These are phyloP conservation scores for Poteriospumella lacustris DNA, from an alignment of 108 stramenopile genomes.

Conservation along the genomic window DNA sequence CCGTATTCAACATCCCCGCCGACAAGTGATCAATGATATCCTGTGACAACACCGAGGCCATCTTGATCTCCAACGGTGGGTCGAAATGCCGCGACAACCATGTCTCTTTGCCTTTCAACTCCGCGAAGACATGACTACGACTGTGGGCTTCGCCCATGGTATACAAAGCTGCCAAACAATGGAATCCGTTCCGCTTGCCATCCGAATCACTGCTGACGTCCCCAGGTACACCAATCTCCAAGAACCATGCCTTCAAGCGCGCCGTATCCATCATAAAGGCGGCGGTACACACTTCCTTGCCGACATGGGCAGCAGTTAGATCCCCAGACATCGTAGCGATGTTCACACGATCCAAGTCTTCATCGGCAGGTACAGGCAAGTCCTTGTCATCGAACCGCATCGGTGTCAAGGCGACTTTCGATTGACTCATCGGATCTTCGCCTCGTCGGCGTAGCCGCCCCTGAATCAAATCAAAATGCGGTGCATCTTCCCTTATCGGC, in stretches of 20 bases:
- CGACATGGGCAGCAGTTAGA: background rate
- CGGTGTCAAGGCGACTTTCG: no score
- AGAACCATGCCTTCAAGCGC: background rate
- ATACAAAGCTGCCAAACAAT: slow-evolving; percentile 16
- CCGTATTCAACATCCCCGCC: background rate
- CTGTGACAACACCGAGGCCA: background rate
- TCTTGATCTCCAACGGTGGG: background rate
- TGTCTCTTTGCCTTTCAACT: background rate
- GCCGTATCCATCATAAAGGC: background rate
- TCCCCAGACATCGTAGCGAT: no score
- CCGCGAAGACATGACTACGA: background rate
- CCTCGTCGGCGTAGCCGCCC: no score
- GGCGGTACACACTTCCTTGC: background rate
- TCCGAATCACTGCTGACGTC: background rate
- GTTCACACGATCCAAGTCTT: no score
- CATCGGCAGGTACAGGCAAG: no score
- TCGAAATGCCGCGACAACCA: background rate
- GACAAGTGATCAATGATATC: background rate
- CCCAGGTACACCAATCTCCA: background rate
- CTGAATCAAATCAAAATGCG: no score
- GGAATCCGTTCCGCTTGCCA: background rate
- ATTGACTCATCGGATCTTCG: no score
- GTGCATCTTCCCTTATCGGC: no score
- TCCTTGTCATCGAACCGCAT: no score
- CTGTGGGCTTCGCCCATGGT: background rate